Conservation (phyloP, 2,329 filamentous ascomycete genomes). For the Neopestalotiopsis clavispora region DNA sequence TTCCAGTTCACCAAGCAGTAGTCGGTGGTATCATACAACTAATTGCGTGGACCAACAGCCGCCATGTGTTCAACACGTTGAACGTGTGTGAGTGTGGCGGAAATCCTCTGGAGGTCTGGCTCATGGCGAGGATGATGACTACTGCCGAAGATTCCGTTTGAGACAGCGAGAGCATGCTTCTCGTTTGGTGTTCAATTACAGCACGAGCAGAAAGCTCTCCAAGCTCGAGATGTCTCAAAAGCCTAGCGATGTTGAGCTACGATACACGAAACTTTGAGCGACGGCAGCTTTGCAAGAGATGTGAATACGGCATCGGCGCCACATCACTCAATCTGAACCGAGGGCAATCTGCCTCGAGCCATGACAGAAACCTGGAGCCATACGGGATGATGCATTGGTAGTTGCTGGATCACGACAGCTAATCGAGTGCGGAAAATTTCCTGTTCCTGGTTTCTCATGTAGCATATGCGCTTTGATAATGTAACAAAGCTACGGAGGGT, state of each 20-base stretch:
- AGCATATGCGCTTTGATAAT: not conserved
- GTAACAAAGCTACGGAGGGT: not conserved
- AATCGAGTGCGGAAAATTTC: not conserved
- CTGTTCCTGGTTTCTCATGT: conserved; percentile 3
- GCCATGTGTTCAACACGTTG: not conserved
- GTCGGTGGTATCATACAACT: not conserved
- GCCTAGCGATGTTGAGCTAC: not conserved
- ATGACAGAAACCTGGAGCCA: not conserved
- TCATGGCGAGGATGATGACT: not conserved
- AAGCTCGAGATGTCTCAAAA: not conserved
- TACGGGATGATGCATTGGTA: conserved; percentile 13
- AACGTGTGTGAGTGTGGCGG: not conserved
- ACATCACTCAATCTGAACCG: conserved; percentile 16
- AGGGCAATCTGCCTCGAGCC: not conserved
- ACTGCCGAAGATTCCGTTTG: not conserved
- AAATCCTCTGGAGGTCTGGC: not conserved
- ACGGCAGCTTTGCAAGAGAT: conserved; percentile 8
- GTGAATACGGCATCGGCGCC: not conserved
- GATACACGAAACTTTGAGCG: conserved; percentile 6
- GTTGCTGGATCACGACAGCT: not conserved
- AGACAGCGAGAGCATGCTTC: not conserved
- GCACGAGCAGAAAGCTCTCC: not conserved
- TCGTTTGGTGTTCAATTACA: conserved; percentile 3
- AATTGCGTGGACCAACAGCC: not conserved
- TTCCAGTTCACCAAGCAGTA: not conserved